These are phyloP conservation scores for Zasmidium citrigriseum DNA, from an alignment of 2,329 filamentous ascomycete species.

Conservation along the genomic window DNA sequence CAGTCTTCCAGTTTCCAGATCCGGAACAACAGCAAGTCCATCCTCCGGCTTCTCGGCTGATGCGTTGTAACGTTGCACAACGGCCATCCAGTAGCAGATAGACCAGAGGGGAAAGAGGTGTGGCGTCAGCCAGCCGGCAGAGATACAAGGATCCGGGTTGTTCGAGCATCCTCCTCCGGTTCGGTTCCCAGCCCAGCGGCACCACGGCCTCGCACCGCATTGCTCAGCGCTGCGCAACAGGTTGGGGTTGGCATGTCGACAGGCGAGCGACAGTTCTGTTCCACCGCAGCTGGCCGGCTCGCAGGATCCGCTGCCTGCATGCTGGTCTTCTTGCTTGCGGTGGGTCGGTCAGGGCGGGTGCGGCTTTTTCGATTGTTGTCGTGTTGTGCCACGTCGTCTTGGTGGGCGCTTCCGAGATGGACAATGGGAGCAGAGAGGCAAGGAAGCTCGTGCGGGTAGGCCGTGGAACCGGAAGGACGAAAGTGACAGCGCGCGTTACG, in stretches of 20 bases:
- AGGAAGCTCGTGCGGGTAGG: slow-evolving; percentile 20
- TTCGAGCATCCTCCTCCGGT: slow-evolving; percentile 7
- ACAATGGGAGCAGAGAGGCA: neutral
- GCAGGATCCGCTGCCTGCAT: slow-evolving; percentile 2
- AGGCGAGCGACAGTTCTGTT: slow-evolving; percentile 28
- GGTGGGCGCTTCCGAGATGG: too few species aligned
- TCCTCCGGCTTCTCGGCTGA: slow-evolving; percentile 7
- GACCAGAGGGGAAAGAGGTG: neutral
- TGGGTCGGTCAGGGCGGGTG: neutral
- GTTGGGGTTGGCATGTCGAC: slow-evolving; percentile 21
- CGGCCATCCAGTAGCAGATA: neutral
- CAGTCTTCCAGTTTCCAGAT: neutral
- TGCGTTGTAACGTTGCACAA: slow-evolving; percentile 26
- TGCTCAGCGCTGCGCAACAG: slow-evolving; percentile 5
- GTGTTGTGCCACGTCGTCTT: slow-evolving; percentile 20
- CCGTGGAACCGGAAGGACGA: slow-evolving; percentile 20
- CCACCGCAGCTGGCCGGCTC: slow-evolving; percentile 16
- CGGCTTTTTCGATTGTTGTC: slow-evolving; percentile 9
- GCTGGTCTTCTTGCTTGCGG: slow-evolving; percentile 5
- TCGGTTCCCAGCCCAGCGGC: slow-evolving; percentile 1
- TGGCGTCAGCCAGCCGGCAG: slow-evolving; percentile 7
- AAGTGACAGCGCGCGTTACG: slow-evolving; percentile 24
- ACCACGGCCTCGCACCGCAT: neutral
- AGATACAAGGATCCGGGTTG: slow-evolving; percentile 6
- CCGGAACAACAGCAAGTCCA: neutral